Base-by-base conservation (phyloP, 805 yeast species). In the Kluyveromyces lactis region DNA sequence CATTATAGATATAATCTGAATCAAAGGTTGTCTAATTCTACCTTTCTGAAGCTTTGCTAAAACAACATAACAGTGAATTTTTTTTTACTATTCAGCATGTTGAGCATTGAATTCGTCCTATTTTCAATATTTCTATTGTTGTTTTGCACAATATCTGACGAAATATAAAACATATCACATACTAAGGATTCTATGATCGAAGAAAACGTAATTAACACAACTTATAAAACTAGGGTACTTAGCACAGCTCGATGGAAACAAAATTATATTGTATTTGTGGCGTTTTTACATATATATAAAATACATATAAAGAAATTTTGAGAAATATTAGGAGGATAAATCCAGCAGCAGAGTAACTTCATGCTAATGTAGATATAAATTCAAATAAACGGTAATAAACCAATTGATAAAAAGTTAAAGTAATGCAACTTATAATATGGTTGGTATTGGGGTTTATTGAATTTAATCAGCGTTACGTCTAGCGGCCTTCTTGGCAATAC, bases 401-500 rank as follows among this genome's bases (percentile, higher is more conserved):
- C 37, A 34, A 34, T 10, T 17, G 18, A 32, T 21, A 24, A 27
- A 31, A 33, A 27, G 17, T 24, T 28, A 32, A 31, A 31, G 23
- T 26, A 38, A 40, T 30, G 45, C 36, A 38, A 41, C 51, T 48
- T 24, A 18, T 24, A 34, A 34, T 24, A 11, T 24, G 37, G 21
- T 34, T 27, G 30, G 30, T 27, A 27, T 27, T 27, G 7, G 16
- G 10, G 37, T 24, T 34, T 21, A 26, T 24, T 24, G 19, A 40
- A 37, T 31, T 63, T 83, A 83, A 67, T 84, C 94, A 69, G 86
- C 81, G 72, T 79, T 78, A 81, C 94, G 84, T 73, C 76, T 83
- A 68, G 90, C 90, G 67, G 80, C 77, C 72, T 75, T 81, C 79
- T 87, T 89, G 72, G 95, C 94, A 72, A 81, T 83, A 72, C 85